phyloP scores from a whole-genome alignment of 306 rosid species.

The Dryas alaskensis region DNA sequence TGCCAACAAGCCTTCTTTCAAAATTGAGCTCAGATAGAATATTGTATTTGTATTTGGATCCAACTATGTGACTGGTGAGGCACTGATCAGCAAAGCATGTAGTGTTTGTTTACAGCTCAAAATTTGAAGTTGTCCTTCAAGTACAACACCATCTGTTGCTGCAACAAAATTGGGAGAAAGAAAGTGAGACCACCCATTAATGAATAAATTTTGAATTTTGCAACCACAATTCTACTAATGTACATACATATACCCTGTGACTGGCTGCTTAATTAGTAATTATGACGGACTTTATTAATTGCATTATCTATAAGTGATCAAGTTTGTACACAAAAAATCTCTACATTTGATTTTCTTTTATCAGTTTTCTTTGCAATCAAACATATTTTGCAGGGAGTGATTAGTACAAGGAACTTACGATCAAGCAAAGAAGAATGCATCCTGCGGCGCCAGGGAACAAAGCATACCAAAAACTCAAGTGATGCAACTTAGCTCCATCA shows the following conservation, averaged over 20 bases:
- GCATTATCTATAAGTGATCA: not conserved
- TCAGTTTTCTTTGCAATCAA: not conserved
- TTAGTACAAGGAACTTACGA: conserved; percentile 44
- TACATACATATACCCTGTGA: too few species aligned
- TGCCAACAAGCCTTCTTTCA: not conserved
- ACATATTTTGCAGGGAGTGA: not conserved
- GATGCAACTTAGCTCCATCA: conserved; percentile 78
- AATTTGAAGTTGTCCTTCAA: conserved; percentile 72
- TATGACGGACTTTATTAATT: not conserved
- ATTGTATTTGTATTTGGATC: not conserved
- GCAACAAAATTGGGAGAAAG: conserved; percentile 25
- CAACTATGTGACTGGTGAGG: not conserved
- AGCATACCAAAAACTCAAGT: conserved; percentile 72
- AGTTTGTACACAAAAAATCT: not conserved
- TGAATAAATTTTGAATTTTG: too few species aligned
- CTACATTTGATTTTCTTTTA: too few species aligned
- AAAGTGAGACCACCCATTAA: not conserved
- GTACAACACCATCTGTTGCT: conserved; percentile 83
- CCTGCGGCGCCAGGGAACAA: conserved; percentile 77
- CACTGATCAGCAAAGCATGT: not conserved
- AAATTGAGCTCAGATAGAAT: not conserved
- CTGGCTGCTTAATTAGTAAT: too few species aligned
- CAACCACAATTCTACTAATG: too few species aligned
- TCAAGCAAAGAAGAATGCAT: conserved; percentile 68
- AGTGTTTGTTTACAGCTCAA: conserved; percentile 31